Evolutionary conservation across 1,284 basidiomycete genomes (phyloP).

Genomic region (Kwoniella shivajii): DNA sequence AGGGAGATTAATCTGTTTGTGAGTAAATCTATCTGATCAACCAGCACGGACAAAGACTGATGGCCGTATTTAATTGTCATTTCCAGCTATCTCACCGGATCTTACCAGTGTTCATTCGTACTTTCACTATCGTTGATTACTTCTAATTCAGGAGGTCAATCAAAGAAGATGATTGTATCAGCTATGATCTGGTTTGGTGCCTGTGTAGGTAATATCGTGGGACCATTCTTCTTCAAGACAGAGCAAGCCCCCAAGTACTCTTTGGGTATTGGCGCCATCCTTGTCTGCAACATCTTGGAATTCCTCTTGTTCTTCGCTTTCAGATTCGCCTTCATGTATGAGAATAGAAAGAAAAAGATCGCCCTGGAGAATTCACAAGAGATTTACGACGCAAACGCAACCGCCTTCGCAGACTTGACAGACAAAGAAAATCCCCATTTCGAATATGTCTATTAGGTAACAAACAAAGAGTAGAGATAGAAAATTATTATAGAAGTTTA

Average conservation of each 20-base stretch:
- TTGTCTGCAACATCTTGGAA: conserved; percentile 52
- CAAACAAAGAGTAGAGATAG: neutral
- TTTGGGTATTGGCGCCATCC: conserved; percentile 55
- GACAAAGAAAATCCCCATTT: conserved; percentile 52
- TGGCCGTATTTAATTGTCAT: neutral
- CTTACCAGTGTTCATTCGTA: conserved; percentile 57
- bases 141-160: conserved; percentile 58
- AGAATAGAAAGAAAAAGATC: conserved; percentile 52
- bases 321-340: conserved; percentile 52
- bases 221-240: conserved; percentile 53
- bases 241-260: conserved; percentile 54
- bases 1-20: conserved; percentile 62
- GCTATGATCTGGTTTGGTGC: conserved; percentile 52
- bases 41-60: neutral
- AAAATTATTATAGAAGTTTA: too few relatives aligned
- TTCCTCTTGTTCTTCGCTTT: conserved; percentile 54
- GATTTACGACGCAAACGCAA: conserved; percentile 24
- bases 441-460: conserved; percentile 23
- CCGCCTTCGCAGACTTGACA: conserved; percentile 51
- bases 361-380: conserved; percentile 20
- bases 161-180: conserved; percentile 56
- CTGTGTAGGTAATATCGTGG: conserved; percentile 55
- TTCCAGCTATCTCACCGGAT: conserved; percentile 54
- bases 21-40: conserved; percentile 7
- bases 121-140: conserved; percentile 57